A percentile compares a stretch with the other conserved stretches of the same genome.
phyloP scores from a whole-genome alignment of 176 grass and related monocot genomes.

The Bothriochloa decipiens region DNA sequence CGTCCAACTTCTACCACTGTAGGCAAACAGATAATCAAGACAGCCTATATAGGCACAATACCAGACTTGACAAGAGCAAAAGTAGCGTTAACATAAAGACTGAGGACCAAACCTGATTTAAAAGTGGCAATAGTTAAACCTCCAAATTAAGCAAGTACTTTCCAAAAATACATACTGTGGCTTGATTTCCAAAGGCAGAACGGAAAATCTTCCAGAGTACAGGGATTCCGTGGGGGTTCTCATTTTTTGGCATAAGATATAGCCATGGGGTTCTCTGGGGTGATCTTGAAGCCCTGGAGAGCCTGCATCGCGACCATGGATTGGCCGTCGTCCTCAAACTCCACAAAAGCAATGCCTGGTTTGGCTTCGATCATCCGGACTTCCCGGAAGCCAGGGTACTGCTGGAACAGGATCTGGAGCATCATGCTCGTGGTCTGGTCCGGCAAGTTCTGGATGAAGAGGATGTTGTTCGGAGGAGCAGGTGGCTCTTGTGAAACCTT shows the following conservation, averaged over 20 bases:
- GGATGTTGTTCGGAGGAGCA: conserved; percentile 86
- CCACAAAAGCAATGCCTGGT: conserved; percentile 95
- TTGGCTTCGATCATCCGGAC: conserved; percentile 91
- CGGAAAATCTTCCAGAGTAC: conserved; percentile 27
- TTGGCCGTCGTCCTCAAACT: conserved; percentile 83
- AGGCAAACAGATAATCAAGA: conserved; percentile 26
- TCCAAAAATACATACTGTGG: conserved; percentile 48
- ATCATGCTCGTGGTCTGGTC: conserved; percentile 85
- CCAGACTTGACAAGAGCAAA: conserved; percentile 44
- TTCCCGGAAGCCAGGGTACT: conserved; percentile 95
- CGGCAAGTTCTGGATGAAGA: conserved; percentile 94
- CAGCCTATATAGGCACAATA: conserved; percentile 43
- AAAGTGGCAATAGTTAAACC: conserved; percentile 42
- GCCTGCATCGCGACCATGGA: conserved; percentile 87
- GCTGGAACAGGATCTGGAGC: conserved; percentile 96
- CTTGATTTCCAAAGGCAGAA: conserved; percentile 12
- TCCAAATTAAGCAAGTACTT: conserved; percentile 34
- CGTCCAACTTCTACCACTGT: conserved; percentile 41
- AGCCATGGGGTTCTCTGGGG: conserved; percentile 81
- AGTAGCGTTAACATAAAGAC: conserved; percentile 22
- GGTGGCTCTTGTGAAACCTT: conserved; percentile 56
- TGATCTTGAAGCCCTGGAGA: conserved; percentile 95
- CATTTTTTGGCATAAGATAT: conserved; percentile 92
- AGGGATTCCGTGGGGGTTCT: conserved; percentile 20
- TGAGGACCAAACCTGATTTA: conserved; percentile 39